Evolutionary conservation across 768 basidiomycete genomes (phyloP).

Genomic region (Candolleomyces eurysporus): DNA sequence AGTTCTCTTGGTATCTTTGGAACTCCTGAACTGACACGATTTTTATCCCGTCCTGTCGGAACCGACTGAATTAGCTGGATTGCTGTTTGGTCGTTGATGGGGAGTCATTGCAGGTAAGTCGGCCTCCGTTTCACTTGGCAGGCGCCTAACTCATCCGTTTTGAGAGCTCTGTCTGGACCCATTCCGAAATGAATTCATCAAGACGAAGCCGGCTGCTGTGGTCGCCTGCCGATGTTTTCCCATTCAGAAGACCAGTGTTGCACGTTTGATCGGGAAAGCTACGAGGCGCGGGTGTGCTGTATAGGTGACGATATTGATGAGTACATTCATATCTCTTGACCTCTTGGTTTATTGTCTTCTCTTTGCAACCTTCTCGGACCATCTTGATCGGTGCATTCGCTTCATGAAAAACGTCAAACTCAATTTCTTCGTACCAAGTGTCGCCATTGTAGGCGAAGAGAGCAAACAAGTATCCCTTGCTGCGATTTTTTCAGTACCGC

Average conservation of each 20-base stretch:
- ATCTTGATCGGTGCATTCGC: neutral
- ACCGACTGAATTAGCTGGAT: too few species aligned
- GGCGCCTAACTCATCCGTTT: neutral
- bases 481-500: slow-evolving; percentile 97
- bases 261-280: slow-evolving; percentile 83
- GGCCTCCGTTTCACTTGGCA: neutral
- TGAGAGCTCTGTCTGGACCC: slow-evolving; percentile 82
- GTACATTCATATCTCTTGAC: slow-evolving; percentile 42
- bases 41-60: too few species aligned
- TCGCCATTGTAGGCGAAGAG: slow-evolving; percentile 98
- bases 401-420: neutral
- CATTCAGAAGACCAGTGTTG: slow-evolving; percentile 98
- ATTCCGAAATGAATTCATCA: slow-evolving; percentile 94
- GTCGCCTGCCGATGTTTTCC: slow-evolving; percentile 98
- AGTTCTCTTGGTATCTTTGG: neutral
- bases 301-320: slow-evolving; percentile 97
- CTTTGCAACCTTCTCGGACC: too few species aligned
- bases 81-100: too few species aligned
- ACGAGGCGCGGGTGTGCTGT: slow-evolving; percentile 96
- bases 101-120: slow-evolving; percentile 68
- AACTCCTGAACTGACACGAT: neutral
- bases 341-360: too few species aligned
- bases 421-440: slow-evolving; percentile 44
- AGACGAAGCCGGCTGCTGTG: too few species aligned
- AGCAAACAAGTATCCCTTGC: slow-evolving; percentile 99